These are phyloP conservation scores for Nemania sp. DNA, from an alignment of 2,329 filamentous ascomycete genomes.

Conservation along the genomic window DNA sequence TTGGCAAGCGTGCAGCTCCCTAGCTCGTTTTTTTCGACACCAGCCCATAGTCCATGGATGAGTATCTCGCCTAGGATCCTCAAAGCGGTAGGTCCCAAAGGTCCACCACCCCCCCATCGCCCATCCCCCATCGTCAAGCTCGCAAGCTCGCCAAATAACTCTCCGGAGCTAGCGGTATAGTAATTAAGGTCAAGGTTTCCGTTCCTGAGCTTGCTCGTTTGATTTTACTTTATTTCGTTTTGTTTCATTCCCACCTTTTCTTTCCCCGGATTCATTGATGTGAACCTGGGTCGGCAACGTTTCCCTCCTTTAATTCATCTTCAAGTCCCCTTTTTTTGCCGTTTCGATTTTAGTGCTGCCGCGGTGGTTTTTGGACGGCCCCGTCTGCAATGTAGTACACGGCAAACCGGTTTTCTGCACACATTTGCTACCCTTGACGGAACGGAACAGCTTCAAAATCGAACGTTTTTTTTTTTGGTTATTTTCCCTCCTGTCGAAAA, in stretches of 20 bases:
- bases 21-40: constrained; percentile 25
- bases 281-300: neutral
- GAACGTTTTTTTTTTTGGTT: neutral
- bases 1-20: constrained; percentile 17
- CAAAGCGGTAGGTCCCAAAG: constrained; percentile 35
- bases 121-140: neutral
- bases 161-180: constrained; percentile 24
- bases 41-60: constrained; percentile 9
- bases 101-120: constrained; percentile 8
- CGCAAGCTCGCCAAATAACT: too few relatives aligned
- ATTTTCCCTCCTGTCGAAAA: neutral
- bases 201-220: constrained; percentile 10
- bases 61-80: constrained; percentile 30
- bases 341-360: constrained; percentile 5
- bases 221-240: constrained; percentile 21
- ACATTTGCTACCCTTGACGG: constrained; percentile 14
- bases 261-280: neutral
- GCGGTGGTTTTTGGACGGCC: neutral
- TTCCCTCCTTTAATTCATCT: neutral
- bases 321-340: neutral
- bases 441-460: constrained; percentile 3
- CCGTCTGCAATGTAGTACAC: constrained; percentile 19
- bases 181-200: constrained; percentile 2
- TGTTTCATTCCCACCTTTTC: constrained; percentile 19
- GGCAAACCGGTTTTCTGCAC: constrained; percentile 6